Conservation (phyloP, 495 filamentous ascomycete genomes). For the Talaromyces liani region DNA sequence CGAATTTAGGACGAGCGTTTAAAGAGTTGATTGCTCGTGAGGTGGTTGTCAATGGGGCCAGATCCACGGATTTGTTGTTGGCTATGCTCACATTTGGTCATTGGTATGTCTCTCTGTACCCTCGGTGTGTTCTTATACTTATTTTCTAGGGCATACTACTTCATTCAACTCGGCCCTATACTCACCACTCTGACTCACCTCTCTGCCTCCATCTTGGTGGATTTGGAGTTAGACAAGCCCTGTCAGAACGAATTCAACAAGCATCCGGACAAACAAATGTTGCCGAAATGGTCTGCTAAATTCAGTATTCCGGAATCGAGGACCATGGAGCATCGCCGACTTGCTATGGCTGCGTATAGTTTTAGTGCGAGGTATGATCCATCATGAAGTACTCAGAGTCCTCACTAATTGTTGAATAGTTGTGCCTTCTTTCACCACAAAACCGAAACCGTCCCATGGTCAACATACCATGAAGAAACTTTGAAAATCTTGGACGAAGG, state of each 20-base stretch:
- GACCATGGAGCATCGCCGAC: conserved; percentile 37
- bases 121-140: not conserved
- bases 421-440: conserved; percentile 29
- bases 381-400: not conserved
- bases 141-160: conserved; percentile 11
- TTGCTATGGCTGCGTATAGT: conserved; percentile 37
- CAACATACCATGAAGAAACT: conserved; percentile 35
- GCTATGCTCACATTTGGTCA: conserved; percentile 31
- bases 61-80: conserved; percentile 39
- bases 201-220: conserved; percentile 36
- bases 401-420: conserved; percentile 12
- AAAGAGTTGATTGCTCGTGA: conserved; percentile 31
- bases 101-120: conserved; percentile 18
- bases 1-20: conserved; percentile 19
- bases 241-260: conserved; percentile 14
- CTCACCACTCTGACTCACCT: conserved; percentile 30
- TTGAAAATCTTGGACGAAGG: conserved; percentile 26
- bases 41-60: conserved; percentile 35
- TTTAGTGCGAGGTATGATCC: conserved; percentile 31
- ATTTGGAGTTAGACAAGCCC: conserved; percentile 40
- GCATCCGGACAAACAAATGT: not conserved
- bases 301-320: conserved; percentile 14
- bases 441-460: conserved; percentile 33
- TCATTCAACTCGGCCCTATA: conserved; percentile 7
- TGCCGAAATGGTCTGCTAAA: not conserved